These are phyloP conservation scores for Thelephora ganbajun DNA, from an alignment of 768 basidiomycete genomes.

Conservation along the genomic window DNA sequence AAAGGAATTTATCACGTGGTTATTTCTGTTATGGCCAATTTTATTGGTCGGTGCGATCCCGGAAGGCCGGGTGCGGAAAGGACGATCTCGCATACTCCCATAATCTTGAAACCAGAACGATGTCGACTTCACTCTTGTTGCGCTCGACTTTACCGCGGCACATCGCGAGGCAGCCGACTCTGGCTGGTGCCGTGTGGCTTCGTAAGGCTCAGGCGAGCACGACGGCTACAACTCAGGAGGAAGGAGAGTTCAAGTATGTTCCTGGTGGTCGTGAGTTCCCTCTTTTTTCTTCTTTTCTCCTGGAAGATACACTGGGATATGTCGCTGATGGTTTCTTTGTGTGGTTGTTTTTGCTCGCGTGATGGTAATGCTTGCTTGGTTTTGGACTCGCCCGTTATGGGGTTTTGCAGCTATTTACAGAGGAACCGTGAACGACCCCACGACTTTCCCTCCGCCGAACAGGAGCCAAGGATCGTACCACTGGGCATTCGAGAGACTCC, in stretches of 20 bases:
- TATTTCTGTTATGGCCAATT: not conserved
- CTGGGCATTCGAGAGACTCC: slow-evolving; percentile 85
- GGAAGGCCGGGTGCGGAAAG: no score
- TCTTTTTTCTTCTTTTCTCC: no score
- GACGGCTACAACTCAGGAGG: not conserved
- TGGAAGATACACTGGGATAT: no score
- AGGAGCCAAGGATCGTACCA: slow-evolving; percentile 82
- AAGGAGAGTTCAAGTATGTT: slow-evolving; percentile 25
- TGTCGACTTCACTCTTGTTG: not conserved
- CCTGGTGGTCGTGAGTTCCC: slow-evolving; percentile 55
- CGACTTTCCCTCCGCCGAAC: slow-evolving; percentile 71
- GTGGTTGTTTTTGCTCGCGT: not conserved
- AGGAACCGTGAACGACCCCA: slow-evolving; percentile 93
- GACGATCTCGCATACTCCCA: not conserved
- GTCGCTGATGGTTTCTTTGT: not conserved
- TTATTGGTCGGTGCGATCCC: no score
- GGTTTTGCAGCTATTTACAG: slow-evolving; percentile 54
- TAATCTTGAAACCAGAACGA: not conserved
- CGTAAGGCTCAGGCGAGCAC: not conserved
- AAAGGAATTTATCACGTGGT: not conserved
- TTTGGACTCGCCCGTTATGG: no score
- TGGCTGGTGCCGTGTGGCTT: not conserved
- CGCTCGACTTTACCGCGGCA: not conserved
- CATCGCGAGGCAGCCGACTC: not conserved
- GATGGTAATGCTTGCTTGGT: not conserved